These are phyloP conservation scores for Sanguinoderma infundibulare DNA, from an alignment of 1,284 basidiomycete species.

Conservation along the genomic window DNA sequence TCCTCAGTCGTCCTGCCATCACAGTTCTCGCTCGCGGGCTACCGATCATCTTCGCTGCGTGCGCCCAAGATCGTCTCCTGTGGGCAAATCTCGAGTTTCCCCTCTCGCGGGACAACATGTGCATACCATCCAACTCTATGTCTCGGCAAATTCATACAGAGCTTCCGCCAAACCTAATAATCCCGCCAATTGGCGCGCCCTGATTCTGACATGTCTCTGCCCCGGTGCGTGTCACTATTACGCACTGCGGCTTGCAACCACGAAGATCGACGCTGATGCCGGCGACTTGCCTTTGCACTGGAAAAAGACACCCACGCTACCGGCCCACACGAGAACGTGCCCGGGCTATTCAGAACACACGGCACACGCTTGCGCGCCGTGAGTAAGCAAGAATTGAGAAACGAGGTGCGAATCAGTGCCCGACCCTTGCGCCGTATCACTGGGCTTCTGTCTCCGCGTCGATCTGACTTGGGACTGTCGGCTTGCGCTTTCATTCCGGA, in stretches of 20 bases:
- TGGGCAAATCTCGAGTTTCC: constrained; percentile 3
- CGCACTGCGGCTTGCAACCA: neutral
- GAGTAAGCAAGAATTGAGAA: neutral
- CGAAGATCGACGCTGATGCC: neutral
- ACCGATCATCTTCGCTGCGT: constrained; percentile 1
- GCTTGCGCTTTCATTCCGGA: neutral
- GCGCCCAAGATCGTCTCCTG: neutral
- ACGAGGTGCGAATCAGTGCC: neutral
- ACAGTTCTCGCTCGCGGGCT: neutral
- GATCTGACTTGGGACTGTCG: neutral
- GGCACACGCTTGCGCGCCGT: neutral
- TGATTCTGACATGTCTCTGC: neutral
- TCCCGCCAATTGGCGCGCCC: neutral
- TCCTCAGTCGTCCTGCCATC: neutral
- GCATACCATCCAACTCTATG: constrained; percentile 3
- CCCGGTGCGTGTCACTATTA: no score
- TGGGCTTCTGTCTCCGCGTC: neutral
- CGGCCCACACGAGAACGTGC: neutral
- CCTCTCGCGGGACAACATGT: neutral
- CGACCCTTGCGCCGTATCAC: neutral
- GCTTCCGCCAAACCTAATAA: neutral
- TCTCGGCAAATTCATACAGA: constrained; percentile 1
- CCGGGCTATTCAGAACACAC: neutral
- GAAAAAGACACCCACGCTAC: neutral
- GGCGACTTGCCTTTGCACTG: neutral